A percentile compares a stretch with the other conserved stretches of the same genome.
phyloP scores from a whole-genome alignment of 2,329 filamentous ascomycete species.

The Pestalotiopsis sp. region DNA sequence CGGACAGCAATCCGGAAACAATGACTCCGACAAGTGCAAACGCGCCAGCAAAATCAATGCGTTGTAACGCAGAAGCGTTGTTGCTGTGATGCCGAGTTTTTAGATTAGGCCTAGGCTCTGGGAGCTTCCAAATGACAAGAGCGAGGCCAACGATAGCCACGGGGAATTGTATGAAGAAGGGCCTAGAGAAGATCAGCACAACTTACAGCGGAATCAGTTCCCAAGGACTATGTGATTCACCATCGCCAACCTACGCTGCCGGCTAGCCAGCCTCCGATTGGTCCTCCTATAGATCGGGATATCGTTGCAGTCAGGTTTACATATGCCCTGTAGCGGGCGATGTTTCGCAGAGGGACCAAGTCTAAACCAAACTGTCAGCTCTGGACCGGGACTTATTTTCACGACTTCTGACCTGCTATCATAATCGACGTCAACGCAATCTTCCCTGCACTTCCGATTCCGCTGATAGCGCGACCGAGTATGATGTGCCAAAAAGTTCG shows the following conservation, averaged over 20 bases:
- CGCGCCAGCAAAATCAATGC: background rate
- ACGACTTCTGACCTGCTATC: background rate
- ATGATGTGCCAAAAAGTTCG: background rate
- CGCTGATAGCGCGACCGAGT: background rate
- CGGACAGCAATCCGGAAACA: background rate
- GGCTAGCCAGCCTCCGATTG: background rate
- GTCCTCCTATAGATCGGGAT: background rate
- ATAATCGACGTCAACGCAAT: background rate
- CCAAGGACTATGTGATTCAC: background rate
- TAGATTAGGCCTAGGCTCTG: background rate
- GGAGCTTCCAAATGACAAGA: background rate
- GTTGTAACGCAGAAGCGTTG: background rate
- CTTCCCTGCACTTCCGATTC: background rate
- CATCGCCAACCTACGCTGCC: background rate
- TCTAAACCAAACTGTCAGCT: background rate
- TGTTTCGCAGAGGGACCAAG: background rate
- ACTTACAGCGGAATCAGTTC: background rate
- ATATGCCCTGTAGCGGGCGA: background rate
- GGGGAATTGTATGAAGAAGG: background rate
- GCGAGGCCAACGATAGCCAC: background rate
- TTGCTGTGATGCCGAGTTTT: background rate
- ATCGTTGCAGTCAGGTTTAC: background rate
- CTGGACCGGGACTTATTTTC: background rate
- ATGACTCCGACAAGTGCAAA: background rate
- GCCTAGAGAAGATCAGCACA: background rate